Base-by-base conservation (phyloP, 208 protist genomes). In the Trypanosomatidae sp. region DNA sequence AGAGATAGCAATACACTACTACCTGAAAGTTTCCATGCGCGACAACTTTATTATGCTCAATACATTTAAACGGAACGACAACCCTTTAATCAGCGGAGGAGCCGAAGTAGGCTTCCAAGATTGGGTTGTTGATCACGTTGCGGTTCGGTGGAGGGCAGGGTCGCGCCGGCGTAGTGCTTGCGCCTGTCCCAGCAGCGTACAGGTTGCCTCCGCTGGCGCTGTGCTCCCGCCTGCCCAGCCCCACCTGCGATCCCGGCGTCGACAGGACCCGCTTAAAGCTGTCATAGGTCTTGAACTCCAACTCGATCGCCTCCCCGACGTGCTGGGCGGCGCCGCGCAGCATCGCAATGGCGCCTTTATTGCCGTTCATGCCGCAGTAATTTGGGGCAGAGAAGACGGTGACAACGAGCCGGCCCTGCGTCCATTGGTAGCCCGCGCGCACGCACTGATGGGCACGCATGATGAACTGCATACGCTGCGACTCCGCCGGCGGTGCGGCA, bases 371-470 rank as follows among this genome's bases (percentile, higher is more conserved):
- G 36, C 86, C 85, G 65, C 91, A 96, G 79, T 96, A 96, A 68
- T 96, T 95, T 33, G 89, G 89, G n/a, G 90, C 92, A 19, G 90
- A 94, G 69, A 97, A 97, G 39, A 97, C 53, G 2, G 92, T 97
- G 30, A 97, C 73, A 2, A 88, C 73, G 25, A 80, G 69, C 0
- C 78, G 76, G 5, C 74, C 74, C 56, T 95, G 90, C n/a, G n/a
- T n/a, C n/a, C n/a, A n/a, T n/a, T n/a, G n/a, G n/a, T n/a, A n/a
- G n/a, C n/a, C n/a, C n/a, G n/a, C n/a, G n/a, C n/a, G n/a, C n/a
- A n/a, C 93, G 28, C 98, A 88, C 84, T 99, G 96, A 70, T 99
- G 98, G 1, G 95, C 93, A 10, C 96, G 85, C 62, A 91, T 70
- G 47, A 99, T 87, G 66, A 97, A 93, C 71, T 99, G 99, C 41